phyloP scores from a whole-genome alignment of 192 early-diverging fungal species.

The Backusella parvicylindrica region DNA sequence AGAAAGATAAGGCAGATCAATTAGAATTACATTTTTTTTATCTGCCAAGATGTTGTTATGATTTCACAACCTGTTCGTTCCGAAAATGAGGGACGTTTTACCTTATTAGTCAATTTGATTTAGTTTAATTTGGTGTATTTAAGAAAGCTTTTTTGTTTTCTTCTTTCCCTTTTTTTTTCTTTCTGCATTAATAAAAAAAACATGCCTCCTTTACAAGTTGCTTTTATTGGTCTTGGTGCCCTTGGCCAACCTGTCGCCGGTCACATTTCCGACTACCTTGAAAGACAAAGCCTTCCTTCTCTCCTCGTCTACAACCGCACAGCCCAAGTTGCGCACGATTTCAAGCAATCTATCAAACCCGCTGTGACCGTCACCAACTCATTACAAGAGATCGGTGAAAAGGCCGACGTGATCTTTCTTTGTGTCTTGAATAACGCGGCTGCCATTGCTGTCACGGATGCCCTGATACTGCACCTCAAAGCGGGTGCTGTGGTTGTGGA shows the following conservation, averaged over 20 bases:
- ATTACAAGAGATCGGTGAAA: conserved; percentile 33
- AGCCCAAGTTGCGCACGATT: background rate
- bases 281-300: conserved; percentile 18
- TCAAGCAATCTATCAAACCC: background rate
- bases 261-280: conserved; percentile 11
- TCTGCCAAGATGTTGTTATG: too few relatives aligned
- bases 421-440: conserved; percentile 60
- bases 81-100: too few relatives aligned
- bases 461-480: background rate
- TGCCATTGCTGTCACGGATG: background rate
- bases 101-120: too few relatives aligned
- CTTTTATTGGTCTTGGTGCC: conserved; percentile 61
- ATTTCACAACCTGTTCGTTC: too few relatives aligned
- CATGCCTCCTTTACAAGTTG: conserved; percentile 26
- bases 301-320: conserved; percentile 67
- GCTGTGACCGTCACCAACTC: conserved; percentile 32
- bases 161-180: background rate
- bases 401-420: conserved; percentile 53
- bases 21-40: too few relatives aligned
- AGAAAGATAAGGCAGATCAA: too few relatives aligned
- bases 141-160: background rate
- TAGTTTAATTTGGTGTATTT: background rate
- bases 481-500: conserved; percentile 51
- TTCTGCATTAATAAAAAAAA: background rate
- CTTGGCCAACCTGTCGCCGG: conserved; percentile 54